These are phyloP conservation scores for Phytophthora capsici DNA, from an alignment of 352 stramenopile genomes.

Conservation along the genomic window DNA sequence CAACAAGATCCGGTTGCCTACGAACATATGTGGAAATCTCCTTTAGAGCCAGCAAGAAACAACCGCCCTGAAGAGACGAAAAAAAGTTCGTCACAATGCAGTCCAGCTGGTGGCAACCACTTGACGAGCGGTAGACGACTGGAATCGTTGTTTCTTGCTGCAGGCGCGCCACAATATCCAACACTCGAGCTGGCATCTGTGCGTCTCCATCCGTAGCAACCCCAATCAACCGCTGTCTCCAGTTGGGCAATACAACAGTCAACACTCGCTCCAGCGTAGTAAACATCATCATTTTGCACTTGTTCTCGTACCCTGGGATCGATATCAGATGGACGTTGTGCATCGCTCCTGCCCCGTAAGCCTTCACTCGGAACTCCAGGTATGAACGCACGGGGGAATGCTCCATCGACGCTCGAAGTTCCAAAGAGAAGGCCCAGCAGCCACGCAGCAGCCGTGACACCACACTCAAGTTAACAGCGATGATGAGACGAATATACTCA, in stretches of 20 bases:
- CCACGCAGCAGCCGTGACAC: conserved; percentile 40
- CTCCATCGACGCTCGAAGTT: conserved; percentile 38
- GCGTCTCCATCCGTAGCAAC: conserved; percentile 44
- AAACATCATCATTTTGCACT: conserved; percentile 41
- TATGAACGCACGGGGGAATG: conserved; percentile 41
- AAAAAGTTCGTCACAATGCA: conserved; percentile 53
- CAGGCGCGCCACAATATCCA: conserved; percentile 40
- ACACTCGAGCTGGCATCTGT: conserved; percentile 32
- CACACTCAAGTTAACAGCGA: conserved; percentile 45
- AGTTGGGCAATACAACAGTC: conserved; percentile 44
- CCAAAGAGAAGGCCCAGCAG: conserved; percentile 61
- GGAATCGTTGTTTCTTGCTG: conserved; percentile 30
- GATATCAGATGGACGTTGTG: conserved; percentile 52
- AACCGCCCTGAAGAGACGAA: conserved; percentile 44
- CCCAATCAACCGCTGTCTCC: conserved; percentile 44
- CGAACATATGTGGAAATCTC: conserved; percentile 42
- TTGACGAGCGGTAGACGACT: conserved; percentile 42
- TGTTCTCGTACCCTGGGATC: conserved; percentile 46
- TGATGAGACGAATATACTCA: conserved; percentile 53
- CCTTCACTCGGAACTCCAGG: conserved; percentile 53
- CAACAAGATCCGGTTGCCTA: conserved; percentile 38
- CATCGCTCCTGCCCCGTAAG: conserved; percentile 38
- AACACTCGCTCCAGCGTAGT: conserved; percentile 41
- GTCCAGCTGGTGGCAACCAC: conserved; percentile 41
- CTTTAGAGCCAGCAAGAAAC: conserved; percentile 45